Evolutionary conservation across 805 yeast genomes (phyloP).

Genomic region (Suhomyces emberorum): DNA sequence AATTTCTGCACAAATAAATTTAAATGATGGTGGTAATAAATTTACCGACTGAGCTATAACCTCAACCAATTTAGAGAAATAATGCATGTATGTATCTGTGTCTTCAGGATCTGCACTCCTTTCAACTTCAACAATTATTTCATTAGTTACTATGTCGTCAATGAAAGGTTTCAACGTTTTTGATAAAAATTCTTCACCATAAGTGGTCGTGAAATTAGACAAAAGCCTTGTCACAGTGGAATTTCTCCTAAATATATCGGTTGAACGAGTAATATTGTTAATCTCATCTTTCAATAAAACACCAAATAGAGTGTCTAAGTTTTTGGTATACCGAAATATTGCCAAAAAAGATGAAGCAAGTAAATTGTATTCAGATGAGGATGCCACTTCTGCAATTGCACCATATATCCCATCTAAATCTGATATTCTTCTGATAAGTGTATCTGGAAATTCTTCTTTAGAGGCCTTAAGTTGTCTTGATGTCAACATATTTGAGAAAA

Average conservation of each 20-base stretch:
- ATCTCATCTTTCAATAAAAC: slow-evolving; percentile 63
- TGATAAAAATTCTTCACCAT: slow-evolving; percentile 58
- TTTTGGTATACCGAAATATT: slow-evolving; percentile 41
- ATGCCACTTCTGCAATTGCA: slow-evolving; percentile 58
- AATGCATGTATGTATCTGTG: slow-evolving; percentile 50
- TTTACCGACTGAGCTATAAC: slow-evolving; percentile 54
- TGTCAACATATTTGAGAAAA: slow-evolving; percentile 63
- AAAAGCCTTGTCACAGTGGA: slow-evolving; percentile 77
- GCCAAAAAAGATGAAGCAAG: slow-evolving; percentile 64
- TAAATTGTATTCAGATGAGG: slow-evolving; percentile 66
- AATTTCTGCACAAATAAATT: slow-evolving; percentile 67
- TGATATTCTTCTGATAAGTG: slow-evolving; percentile 22
- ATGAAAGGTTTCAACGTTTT: slow-evolving; percentile 55
- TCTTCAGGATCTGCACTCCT: slow-evolving; percentile 38
- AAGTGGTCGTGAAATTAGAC: slow-evolving; percentile 65
- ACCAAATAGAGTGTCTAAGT: slow-evolving; percentile 45
- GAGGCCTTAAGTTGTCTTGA: slow-evolving; percentile 21
- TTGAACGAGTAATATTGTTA: slow-evolving; percentile 52
- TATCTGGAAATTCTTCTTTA: slow-evolving; percentile 29
- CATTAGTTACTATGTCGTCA: slow-evolving; percentile 45
- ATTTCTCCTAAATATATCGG: slow-evolving; percentile 76
- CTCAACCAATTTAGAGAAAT: slow-evolving; percentile 55
- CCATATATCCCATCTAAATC: slow-evolving; percentile 44
- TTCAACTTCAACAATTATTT: slow-evolving; percentile 64
- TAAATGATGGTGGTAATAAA: slow-evolving; percentile 66